Evolutionary conservation across 371 early-diverging fungal genomes (phyloP).

Genomic region (Mortierella polycephala): DNA sequence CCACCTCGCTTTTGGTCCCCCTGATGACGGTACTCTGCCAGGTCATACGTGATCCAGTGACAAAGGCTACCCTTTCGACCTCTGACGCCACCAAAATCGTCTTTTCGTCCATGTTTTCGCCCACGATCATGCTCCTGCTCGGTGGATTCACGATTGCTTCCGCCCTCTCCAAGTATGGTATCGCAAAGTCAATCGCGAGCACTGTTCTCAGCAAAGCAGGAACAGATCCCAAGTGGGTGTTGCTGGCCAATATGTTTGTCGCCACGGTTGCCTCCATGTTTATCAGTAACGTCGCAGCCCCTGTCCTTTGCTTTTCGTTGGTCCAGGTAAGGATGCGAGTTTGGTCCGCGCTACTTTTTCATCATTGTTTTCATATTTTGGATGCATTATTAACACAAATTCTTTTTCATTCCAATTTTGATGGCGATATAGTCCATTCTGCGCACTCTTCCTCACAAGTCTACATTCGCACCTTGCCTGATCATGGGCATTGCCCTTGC

Average conservation of each 20-base stretch:
- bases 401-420: not conserved
- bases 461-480: constrained; percentile 73
- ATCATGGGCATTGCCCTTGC: constrained; percentile 87
- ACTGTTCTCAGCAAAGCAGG: constrained; percentile 77
- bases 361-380: not conserved
- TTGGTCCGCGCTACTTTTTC: not conserved
- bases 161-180: constrained; percentile 78
- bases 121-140: constrained; percentile 84
- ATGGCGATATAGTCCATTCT: constrained; percentile 70
- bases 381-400: not conserved
- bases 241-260: constrained; percentile 81
- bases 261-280: constrained; percentile 82
- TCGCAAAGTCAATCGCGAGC: constrained; percentile 78
- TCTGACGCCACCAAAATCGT: constrained; percentile 75
- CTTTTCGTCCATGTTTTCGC: constrained; percentile 84
- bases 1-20: constrained; percentile 91
- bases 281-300: constrained; percentile 87
- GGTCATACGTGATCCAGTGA: constrained; percentile 74
- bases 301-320: constrained; percentile 85
- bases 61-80: constrained; percentile 54
- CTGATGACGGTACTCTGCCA: constrained; percentile 83
- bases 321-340: constrained; percentile 61
- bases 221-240: constrained; percentile 69
- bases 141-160: constrained; percentile 88
- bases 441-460: constrained; percentile 74